A percentile compares a stretch with the other conserved stretches of the same genome.
Evolutionary conservation across 176 grass and related monocot species (phyloP).

Genomic region (Musa troglodytarum): DNA sequence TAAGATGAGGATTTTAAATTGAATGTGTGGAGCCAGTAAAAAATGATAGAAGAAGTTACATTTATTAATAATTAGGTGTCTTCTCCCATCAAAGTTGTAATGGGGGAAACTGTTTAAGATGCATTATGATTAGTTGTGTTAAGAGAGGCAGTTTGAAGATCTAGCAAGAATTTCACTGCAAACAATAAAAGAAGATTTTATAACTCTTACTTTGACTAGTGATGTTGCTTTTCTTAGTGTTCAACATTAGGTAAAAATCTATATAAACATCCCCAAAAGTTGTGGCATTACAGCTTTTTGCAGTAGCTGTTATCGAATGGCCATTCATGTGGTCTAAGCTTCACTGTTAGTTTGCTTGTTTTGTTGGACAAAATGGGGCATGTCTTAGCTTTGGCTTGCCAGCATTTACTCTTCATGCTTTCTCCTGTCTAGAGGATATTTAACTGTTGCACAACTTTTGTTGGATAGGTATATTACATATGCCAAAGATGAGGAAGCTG

Average conservation of each 20-base stretch:
- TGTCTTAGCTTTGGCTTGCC: background rate
- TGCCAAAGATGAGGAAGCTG: constrained; percentile 88
- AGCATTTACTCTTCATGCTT: background rate
- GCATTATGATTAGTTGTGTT: background rate
- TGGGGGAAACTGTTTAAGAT: background rate
- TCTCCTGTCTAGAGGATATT: background rate
- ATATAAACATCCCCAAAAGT: background rate
- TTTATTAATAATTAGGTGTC: no score
- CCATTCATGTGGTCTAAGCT: background rate
- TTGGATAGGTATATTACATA: constrained; percentile 91
- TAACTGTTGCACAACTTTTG: background rate
- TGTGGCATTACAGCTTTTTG: background rate
- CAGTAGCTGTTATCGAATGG: background rate
- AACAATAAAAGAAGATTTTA: background rate
- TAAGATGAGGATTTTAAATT: no score
- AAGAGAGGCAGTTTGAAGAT: background rate
- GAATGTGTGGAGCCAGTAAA: no score
- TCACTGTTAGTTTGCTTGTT: background rate
- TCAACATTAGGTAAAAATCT: no score
- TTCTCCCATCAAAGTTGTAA: no score
- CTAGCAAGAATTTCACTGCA: background rate
- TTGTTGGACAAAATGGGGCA: background rate
- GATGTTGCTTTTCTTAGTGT: background rate
- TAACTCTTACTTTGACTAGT: background rate
- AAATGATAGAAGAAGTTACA: no score